Evolutionary conservation across 495 filamentous ascomycete genomes (phyloP), one percentile per base, ranked within the genome.

Genomic region (Copromyces sp.): DNA sequence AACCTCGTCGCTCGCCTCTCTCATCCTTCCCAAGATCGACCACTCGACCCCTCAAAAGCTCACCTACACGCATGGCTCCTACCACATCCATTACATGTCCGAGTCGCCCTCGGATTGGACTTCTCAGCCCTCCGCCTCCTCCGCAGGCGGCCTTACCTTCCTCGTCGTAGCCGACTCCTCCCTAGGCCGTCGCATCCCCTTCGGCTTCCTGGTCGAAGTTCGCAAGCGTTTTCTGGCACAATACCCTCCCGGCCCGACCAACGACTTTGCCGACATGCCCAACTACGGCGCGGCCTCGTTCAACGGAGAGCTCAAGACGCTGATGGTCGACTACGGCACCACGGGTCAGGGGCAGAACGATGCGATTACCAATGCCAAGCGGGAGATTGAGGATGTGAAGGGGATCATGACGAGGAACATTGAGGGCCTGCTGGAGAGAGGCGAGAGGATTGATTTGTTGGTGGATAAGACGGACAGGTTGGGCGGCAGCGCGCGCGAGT

Each of bases 391-490:
- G 71, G 93, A 92, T 74, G 95, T 97, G 53, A 85, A 91, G 65
- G 94, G 94, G 39, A 97, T 99, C 79, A 99, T 99, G 95, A 97
- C 94, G 70, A 89, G 96, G 84, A 99, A 98, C 82, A 99, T 99
- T 76, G 95, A 99, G 88, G 86, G 94, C 71, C 89, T 99, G 76
- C 81, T 99, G 68, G 95, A 99, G 87, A 84, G 95, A 3, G 95
- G 95, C 20, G 95, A 98, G 86, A 86, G 94, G 75, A 97, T 99
- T 76, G 94, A 98, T 85, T 78, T 97, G 78, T 84, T 99, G 71
- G 94, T 99, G 39, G 94, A 98, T 79, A 99, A 98, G 89, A 99
- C 96, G 73, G 95, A 97, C 79, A 85, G 94, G 73, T 79, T 98
- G 68, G 94, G 94, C 11, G 92, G 91, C 8, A 93, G 87, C 79